Conservation (phyloP, 2,329 filamentous ascomycete genomes). For the Cercospora nicotianae region DNA sequence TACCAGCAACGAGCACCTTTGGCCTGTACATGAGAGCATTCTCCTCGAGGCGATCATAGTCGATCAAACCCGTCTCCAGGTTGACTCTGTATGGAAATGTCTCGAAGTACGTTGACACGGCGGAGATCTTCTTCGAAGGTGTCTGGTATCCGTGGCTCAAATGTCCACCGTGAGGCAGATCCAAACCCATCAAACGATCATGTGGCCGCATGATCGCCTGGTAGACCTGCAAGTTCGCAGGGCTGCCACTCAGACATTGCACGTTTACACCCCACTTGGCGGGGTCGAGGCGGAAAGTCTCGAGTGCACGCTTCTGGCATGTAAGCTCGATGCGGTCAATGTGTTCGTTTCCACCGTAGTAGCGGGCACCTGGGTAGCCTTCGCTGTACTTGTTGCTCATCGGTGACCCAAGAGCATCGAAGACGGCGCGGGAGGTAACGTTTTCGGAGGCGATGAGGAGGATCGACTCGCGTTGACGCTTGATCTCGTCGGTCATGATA, state of each 20-base stretch:
- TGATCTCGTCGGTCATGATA: constrained; percentile 96
- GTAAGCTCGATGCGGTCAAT: constrained; percentile 95
- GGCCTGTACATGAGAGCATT: constrained; percentile 89
- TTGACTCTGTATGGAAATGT: constrained; percentile 94
- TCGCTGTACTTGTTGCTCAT: constrained; percentile 99
- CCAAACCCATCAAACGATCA: constrained; percentile 94
- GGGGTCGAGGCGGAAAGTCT: constrained; percentile 82
- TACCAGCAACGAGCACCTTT: constrained; percentile 94
- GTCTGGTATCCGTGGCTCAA: constrained; percentile 97
- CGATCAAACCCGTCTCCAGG: constrained; percentile 88
- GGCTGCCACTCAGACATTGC: constrained; percentile 81
- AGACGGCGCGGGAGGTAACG: constrained; percentile 96
- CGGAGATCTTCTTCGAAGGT: constrained; percentile 78
- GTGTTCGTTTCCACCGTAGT: constrained; percentile 99
- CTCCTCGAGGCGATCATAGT: constrained; percentile 91
- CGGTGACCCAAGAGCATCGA: constrained; percentile 90
- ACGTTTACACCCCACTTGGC: constrained; percentile 99
- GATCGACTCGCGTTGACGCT: constrained; percentile 97
- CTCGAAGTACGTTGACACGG: constrained; percentile 98
- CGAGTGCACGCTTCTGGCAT: constrained; percentile 90
- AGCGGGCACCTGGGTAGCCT: constrained; percentile 95
- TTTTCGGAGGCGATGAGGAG: constrained; percentile 99
- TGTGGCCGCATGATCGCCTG: constrained; percentile 90
- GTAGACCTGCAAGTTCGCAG: constrained; percentile 79
- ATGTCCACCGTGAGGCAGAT: constrained; percentile 94